phyloP scores from a whole-genome alignment of 83 land plant species.

The Larix sibirica region DNA sequence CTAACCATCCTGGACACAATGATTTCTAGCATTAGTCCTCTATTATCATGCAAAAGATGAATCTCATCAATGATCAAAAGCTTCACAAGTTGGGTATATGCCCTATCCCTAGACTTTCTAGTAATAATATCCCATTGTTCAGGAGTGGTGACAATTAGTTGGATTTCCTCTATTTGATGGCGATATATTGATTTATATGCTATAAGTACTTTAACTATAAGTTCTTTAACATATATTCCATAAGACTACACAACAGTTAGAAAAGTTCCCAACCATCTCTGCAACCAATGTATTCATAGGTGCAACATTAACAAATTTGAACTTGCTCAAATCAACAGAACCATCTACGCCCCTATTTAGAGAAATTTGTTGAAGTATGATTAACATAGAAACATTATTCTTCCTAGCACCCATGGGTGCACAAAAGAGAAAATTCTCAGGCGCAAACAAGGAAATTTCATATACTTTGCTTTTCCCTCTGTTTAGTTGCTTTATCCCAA shows the following conservation, averaged over 20 bases:
- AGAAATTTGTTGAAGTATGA: no score
- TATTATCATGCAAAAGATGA: constrained; percentile 43
- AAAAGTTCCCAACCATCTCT: constrained; percentile 45
- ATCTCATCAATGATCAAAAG: constrained; percentile 50
- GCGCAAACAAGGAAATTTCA: no score
- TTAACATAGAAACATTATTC: no score
- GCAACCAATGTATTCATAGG: constrained; percentile 56
- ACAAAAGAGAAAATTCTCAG: no score
- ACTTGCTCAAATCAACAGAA: constrained; percentile 19
- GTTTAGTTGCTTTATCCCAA: no score
- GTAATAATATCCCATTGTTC: constrained; percentile 62
- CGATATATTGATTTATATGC: constrained; percentile 40
- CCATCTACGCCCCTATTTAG: constrained; percentile 22
- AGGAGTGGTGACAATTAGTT: constrained; percentile 49
- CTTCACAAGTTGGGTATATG: constrained; percentile 46
- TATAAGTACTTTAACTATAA: constrained; percentile 41
- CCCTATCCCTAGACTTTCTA: constrained; percentile 45
- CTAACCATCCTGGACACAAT: constrained; percentile 39
- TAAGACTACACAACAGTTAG: constrained; percentile 33
- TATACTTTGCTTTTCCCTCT: no score
- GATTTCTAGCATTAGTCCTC: constrained; percentile 44
- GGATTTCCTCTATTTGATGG: constrained; percentile 49
- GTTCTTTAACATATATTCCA: constrained; percentile 38
- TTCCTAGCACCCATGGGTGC: no score
- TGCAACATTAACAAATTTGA: constrained; percentile 27